Conservation (phyloP, 306 rosid genomes). For the Vigna unguiculata region DNA sequence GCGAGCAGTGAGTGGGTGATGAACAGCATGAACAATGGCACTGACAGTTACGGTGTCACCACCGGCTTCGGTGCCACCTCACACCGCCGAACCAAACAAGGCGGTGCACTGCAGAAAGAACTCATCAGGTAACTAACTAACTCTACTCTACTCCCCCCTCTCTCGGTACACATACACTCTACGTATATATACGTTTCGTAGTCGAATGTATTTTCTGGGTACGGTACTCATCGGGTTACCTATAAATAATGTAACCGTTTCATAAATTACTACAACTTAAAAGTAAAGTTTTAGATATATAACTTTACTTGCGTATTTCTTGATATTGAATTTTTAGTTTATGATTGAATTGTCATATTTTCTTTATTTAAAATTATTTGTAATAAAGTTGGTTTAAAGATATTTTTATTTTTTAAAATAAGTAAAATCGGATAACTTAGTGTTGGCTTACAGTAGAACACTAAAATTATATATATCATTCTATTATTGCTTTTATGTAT, state of each 20-base stretch:
- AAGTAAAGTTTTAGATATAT: too few species aligned
- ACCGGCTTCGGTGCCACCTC: conserved; percentile 96
- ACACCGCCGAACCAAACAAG: conserved; percentile 84
- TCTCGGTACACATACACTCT: too few species aligned
- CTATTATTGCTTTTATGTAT: background rate
- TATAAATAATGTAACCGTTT: background rate
- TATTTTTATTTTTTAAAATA: background rate
- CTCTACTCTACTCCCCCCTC: background rate
- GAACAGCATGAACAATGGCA: conserved; percentile 78
- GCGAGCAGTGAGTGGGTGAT: conserved; percentile 97
- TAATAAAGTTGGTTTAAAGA: background rate
- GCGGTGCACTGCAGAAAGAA: conserved; percentile 87
- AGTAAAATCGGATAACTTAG: background rate
- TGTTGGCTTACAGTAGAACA: background rate
- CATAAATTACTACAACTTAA: background rate
- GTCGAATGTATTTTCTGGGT: background rate
- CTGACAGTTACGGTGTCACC: conserved; percentile 89
- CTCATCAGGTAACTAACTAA: conserved; percentile 54
- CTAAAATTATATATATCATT: background rate
- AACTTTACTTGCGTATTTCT: too few species aligned
- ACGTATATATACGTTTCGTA: background rate
- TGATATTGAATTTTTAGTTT: background rate
- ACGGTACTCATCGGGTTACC: background rate
- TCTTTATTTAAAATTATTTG: background rate
- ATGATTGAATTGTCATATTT: background rate